Conservation (phyloP, 371 early-diverging fungal species). For the Mortierella polycephala region DNA sequence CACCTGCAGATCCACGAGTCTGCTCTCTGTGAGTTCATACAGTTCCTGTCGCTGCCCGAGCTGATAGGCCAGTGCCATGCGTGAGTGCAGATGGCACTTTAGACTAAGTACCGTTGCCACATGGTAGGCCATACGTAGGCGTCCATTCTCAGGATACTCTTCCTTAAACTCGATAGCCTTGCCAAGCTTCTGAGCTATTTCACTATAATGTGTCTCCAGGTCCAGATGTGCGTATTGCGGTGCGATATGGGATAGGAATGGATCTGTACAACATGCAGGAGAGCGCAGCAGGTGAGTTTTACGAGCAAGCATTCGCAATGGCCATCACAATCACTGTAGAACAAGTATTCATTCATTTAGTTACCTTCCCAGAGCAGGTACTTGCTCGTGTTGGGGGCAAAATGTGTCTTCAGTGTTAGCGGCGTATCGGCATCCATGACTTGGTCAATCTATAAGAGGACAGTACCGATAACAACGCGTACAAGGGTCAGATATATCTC, state of each 20-base stretch:
- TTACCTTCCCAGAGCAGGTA: conserved; percentile 89
- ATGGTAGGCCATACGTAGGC: conserved; percentile 74
- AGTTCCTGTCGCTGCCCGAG: conserved; percentile 53
- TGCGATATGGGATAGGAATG: conserved; percentile 76
- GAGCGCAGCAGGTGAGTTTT: not conserved
- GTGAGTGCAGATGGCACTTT: conserved; percentile 76
- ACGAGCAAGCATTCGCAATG: not conserved
- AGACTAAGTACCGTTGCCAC: conserved; percentile 74
- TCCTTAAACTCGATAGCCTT: conserved; percentile 59
- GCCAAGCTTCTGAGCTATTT: conserved; percentile 61
- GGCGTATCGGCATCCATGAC: conserved; percentile 60
- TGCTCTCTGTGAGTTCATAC: conserved; percentile 50
- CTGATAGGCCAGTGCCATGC: conserved; percentile 72
- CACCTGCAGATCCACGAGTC: conserved; percentile 65
- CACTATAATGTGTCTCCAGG: conserved; percentile 71
- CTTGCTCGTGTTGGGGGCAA: conserved; percentile 83
- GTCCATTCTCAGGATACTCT: conserved; percentile 73
- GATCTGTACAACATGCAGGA: conserved; percentile 62
- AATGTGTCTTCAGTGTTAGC: conserved; percentile 62
- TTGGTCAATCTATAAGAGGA: conserved; percentile 59
- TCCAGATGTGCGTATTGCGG: conserved; percentile 79
- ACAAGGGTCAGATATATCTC: not conserved
- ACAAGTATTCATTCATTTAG: not conserved
- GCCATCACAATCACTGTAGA: too few species aligned
- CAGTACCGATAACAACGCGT: not conserved